Conservation (phyloP, 2,329 filamentous ascomycete genomes). For the Penicillium griseofulvum region DNA sequence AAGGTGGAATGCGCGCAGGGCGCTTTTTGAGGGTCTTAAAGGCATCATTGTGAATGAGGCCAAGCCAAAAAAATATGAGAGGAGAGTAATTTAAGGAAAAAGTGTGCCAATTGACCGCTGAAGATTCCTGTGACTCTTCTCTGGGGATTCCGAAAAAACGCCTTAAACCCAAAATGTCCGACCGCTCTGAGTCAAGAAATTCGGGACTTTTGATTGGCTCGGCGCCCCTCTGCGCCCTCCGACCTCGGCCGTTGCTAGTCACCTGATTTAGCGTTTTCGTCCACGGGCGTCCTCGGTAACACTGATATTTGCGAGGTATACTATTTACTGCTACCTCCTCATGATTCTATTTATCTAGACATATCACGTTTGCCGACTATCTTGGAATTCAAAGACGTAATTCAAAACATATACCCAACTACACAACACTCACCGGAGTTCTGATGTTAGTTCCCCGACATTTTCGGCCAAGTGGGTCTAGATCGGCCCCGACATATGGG, state of each 20-base stretch:
- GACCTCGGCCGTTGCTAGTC: constrained; percentile 28
- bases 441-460: neutral
- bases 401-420: neutral
- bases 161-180: constrained; percentile 21
- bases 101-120: constrained; percentile 24
- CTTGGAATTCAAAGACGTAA: neutral
- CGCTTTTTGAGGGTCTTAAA: constrained; percentile 49
- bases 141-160: constrained; percentile 22
- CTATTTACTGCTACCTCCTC: neutral
- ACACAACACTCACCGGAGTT: neutral
- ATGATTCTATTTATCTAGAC: neutral
- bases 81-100: constrained; percentile 18
- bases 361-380: neutral
- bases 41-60: constrained; percentile 49
- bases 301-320: neutral
- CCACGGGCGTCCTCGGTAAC: constrained; percentile 4
- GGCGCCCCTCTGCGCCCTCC: constrained; percentile 23
- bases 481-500: constrained; percentile 3
- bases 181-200: constrained; percentile 27
- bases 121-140: constrained; percentile 20
- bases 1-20: constrained; percentile 47
- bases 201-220: constrained; percentile 26
- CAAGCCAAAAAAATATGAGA: constrained; percentile 30
- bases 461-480: constrained; percentile 3
- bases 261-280: constrained; percentile 14